Conservation (phyloP, 257 asterid genomes). For the Solanum pinnatisectum region DNA sequence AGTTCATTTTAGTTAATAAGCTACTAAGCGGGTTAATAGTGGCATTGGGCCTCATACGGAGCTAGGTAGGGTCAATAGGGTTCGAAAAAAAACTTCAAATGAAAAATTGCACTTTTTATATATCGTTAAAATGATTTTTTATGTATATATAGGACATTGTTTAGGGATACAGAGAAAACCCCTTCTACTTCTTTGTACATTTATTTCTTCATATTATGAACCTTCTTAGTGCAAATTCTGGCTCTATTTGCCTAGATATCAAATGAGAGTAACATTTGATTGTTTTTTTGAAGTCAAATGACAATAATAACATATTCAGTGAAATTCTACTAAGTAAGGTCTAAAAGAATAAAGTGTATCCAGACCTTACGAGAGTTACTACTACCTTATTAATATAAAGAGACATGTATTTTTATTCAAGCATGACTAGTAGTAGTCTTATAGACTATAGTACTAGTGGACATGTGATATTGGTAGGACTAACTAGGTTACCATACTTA, state of each 20-base stretch:
- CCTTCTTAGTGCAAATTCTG: rapidly evolving
- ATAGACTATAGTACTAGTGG: slow-evolving; percentile 14
- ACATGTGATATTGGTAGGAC: slow-evolving; percentile 28
- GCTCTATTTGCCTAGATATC: background rate
- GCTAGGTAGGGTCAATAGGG: background rate
- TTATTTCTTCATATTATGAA: background rate
- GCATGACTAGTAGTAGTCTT: background rate
- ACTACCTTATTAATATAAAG: no score
- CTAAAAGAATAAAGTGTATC: no score
- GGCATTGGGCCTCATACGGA: background rate
- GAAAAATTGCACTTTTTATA: no score
- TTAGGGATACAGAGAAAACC: no score
- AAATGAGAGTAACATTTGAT: background rate
- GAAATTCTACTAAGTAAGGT: no score
- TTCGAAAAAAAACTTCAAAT: rapidly evolving
- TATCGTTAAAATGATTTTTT: no score
- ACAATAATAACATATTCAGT: background rate
- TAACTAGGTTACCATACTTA: slow-evolving; percentile 18
- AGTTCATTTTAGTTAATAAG: no score
- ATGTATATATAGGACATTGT: background rate
- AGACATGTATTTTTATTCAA: no score
- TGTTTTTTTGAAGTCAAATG: background rate
- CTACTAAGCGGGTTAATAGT: background rate
- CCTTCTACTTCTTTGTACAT: background rate
- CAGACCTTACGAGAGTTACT: no score